Percentiles rank a stretch among this genome's conserved stretches.
Conservation (phyloP, 1,284 basidiomycete genomes). For the Apiotrichum gracile region DNA sequence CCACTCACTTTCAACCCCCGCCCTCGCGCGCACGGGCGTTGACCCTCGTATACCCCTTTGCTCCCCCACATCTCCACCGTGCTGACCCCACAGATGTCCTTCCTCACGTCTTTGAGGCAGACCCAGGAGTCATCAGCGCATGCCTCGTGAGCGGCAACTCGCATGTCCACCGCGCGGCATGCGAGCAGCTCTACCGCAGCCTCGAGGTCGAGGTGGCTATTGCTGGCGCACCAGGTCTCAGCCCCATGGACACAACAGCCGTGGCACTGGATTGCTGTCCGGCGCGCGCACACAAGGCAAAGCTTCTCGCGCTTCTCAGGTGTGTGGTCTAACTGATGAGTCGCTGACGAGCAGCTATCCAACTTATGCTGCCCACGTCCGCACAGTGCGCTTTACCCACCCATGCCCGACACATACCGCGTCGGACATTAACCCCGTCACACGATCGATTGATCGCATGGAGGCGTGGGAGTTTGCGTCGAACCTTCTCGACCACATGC, state of each 20-base stretch:
- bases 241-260: not conserved
- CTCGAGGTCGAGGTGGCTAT: slow-evolving; percentile 13
- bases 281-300: slow-evolving; percentile 1
- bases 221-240: slow-evolving; percentile 5
- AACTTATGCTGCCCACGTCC: slow-evolving; percentile 8
- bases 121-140: not conserved
- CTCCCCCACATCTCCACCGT: not conserved
- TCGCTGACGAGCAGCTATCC: not conserved
- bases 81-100: slow-evolving; percentile 6
- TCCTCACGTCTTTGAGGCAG: slow-evolving; percentile 2
- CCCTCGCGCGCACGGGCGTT: not conserved
- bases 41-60: not conserved
- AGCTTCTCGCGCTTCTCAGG: slow-evolving; percentile 5
- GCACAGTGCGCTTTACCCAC: slow-evolving; percentile 13
- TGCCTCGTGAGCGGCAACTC: slow-evolving; percentile 8
- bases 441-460: slow-evolving; percentile 7
- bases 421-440: slow-evolving; percentile 1
- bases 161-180: not conserved
- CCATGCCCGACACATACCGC: slow-evolving; percentile 11
- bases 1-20: not conserved
- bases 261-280: slow-evolving; percentile 6
- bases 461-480: slow-evolving; percentile 13
- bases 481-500: slow-evolving; percentile 4
- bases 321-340: not conserved
- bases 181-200: slow-evolving; percentile 4